A percentile compares a stretch with the other conserved stretches of the same genome.
phyloP scores from a whole-genome alignment of 129 eudicot genomes.

The Lactuca sativa region DNA sequence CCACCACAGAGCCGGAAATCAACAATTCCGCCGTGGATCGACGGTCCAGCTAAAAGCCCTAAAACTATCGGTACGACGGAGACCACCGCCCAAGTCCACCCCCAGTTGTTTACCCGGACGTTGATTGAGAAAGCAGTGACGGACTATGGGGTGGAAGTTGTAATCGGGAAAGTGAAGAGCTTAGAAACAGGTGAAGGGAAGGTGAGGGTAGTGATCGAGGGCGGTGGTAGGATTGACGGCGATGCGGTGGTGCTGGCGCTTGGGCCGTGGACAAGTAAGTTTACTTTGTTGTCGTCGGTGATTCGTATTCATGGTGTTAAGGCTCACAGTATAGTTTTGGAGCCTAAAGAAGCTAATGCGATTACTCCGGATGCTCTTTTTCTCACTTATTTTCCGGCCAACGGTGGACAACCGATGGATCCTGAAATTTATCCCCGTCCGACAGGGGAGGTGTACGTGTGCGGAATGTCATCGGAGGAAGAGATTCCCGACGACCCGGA shows the following conservation, averaged over 20 bases:
- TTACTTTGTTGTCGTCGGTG: conserved; percentile 44
- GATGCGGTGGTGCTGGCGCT: conserved; percentile 90
- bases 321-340: conserved; percentile 87
- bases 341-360: conserved; percentile 53
- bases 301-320: conserved; percentile 70
- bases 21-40: conserved; percentile 60
- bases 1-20: conserved; percentile 21
- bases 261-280: conserved; percentile 82
- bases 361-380: conserved; percentile 81
- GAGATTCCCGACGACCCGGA: conserved; percentile 94
- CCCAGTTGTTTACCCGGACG: conserved; percentile 58
- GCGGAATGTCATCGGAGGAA: conserved; percentile 76
- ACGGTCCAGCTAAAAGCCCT: conserved; percentile 54
- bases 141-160: conserved; percentile 68
- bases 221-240: conserved; percentile 57
- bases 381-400: conserved; percentile 54
- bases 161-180: conserved; percentile 62
- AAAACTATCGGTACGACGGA: conserved; percentile 62
- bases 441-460: conserved; percentile 93
- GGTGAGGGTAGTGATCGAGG: conserved; percentile 51
- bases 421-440: conserved; percentile 98
- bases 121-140: conserved; percentile 63
- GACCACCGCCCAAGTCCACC: conserved; percentile 93
- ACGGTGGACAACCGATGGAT: conserved; percentile 73
- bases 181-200: conserved; percentile 53